Base-by-base conservation (phyloP, 2,329 filamentous ascomycete genomes). In the Colletotrichum orbiculare region DNA sequence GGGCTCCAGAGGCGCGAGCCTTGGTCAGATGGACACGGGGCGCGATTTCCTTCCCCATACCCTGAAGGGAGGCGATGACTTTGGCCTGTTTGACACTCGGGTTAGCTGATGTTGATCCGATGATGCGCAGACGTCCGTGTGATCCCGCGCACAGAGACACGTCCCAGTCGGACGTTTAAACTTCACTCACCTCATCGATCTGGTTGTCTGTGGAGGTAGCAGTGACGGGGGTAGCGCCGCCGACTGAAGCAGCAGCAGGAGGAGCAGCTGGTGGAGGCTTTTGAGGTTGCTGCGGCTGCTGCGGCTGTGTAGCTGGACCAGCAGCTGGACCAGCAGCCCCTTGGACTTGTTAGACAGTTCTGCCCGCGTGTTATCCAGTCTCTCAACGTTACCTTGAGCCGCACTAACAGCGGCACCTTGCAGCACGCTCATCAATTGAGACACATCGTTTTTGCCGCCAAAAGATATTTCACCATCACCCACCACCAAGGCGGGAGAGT, bases 1-100 rank as follows among this genome's bases (percentile, higher is more conserved):
- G 69, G 56, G 54, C 48, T 25, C 3, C 25, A 13, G 50, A 70
- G 69, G 41, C 71, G 69, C 15, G 71, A 49, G 54, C 69, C 70
- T 35, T 66, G 48, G 61, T 68, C 60, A 53, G 46, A 48, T 48
- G 66, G 35, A 72, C 70, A 10, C 82, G 79, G 33, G 82, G 81
- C 33, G 79, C 77, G 68, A 83, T 82, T 68, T 81, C 78, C 74
- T 83, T 83, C 70, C 81, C 81, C 75, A 83, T 78, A 37, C 81
- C 81, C 68, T 83, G 80, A 39, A 83, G 77, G 13, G 75, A 71
- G 49, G 79, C 75, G 57, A 82, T 81, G 67, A 81, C 78, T 41
- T 78, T 71, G 10, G 79, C 77, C 78, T 78, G 34, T 6, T 63
- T 35, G 17, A 9, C 17, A 53, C 38, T 15, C 45, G 11, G 57